Conservation (phyloP, 2,329 filamentous ascomycete species). For the Aspergillus latus region DNA sequence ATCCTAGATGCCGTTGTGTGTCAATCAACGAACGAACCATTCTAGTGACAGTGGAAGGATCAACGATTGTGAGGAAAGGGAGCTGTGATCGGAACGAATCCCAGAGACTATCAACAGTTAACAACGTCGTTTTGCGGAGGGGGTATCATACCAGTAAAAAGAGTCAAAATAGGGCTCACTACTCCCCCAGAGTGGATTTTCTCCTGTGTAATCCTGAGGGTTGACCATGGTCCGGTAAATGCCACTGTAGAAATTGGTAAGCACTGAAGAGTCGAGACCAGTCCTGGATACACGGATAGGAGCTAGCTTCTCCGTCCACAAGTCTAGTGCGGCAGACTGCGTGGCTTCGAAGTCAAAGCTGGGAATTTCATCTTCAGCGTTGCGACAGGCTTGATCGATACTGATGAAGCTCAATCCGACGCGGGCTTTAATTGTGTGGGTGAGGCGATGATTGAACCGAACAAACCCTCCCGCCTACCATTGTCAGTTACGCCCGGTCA, state of each 20-base stretch:
- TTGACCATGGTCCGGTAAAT: constrained; percentile 69
- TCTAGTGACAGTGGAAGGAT: constrained; percentile 60
- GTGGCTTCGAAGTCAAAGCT: constrained; percentile 61
- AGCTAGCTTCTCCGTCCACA: constrained; percentile 59
- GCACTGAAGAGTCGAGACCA: constrained; percentile 30
- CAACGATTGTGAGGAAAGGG: constrained; percentile 66
- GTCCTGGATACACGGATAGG: constrained; percentile 38
- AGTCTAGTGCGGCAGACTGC: constrained; percentile 51
- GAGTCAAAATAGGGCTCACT: constrained; percentile 70
- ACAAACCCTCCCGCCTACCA: constrained; percentile 62
- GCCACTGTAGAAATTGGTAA: constrained; percentile 66
- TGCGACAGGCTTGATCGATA: constrained; percentile 62
- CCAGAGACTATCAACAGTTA: constrained; percentile 54
- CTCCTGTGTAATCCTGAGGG: constrained; percentile 70
- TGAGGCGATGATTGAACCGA: constrained; percentile 55
- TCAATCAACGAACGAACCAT: constrained; percentile 71
- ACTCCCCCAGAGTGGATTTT: constrained; percentile 66
- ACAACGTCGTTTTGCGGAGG: background rate
- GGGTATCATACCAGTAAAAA: constrained; percentile 60
- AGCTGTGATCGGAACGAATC: constrained; percentile 68
- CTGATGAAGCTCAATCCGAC: constrained; percentile 71
- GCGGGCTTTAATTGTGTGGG: constrained; percentile 59
- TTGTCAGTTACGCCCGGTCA: background rate
- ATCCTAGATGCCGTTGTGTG: constrained; percentile 68
- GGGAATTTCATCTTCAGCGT: constrained; percentile 67